These are phyloP conservation scores for Penicillium sp. DNA, from an alignment of 2,329 filamentous ascomycete genomes.

Conservation along the genomic window DNA sequence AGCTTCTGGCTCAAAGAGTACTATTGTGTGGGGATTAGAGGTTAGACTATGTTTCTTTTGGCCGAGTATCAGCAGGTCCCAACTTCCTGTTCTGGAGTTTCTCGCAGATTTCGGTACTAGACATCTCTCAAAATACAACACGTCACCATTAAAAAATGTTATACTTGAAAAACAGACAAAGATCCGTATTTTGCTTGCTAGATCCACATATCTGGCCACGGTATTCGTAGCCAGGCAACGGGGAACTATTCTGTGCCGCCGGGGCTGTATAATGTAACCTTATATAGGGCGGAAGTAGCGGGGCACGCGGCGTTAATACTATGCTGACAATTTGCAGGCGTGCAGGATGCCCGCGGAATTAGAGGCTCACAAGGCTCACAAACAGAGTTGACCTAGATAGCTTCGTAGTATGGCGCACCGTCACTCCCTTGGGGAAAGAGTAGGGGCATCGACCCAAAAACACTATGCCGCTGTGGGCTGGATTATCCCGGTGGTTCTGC, in stretches of 20 bases:
- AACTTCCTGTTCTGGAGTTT: too few relatives aligned
- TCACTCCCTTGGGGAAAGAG: slow-evolving; percentile 3
- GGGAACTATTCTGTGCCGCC: slow-evolving; percentile 5
- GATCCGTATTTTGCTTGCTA: too few relatives aligned
- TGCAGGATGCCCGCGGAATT: slow-evolving; percentile 2
- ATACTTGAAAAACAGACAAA: too few relatives aligned
- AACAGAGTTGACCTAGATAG: slow-evolving; percentile 11
- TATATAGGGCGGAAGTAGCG: slow-evolving; percentile 2
- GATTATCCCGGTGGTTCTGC: slow-evolving; percentile 12
- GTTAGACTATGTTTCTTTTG: too few relatives aligned
- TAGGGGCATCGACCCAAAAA: slow-evolving; percentile 7
- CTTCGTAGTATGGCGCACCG: slow-evolving; percentile 6
- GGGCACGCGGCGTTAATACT: slow-evolving; percentile 4
- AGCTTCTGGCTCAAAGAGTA: too few relatives aligned
- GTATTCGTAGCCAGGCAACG: slow-evolving; percentile 5
- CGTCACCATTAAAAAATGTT: too few relatives aligned
- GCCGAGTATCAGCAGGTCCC: too few relatives aligned
- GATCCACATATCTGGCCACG: too few relatives aligned
- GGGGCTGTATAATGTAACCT: slow-evolving; percentile 13
- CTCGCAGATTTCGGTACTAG: too few relatives aligned
- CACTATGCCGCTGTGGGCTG: slow-evolving; percentile 8
- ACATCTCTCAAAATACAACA: too few relatives aligned
- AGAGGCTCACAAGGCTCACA: slow-evolving; percentile 4
- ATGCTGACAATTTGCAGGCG: slow-evolving; percentile 1
- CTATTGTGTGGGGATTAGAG: too few relatives aligned